Base-by-base conservation (phyloP, 2,329 filamentous ascomycete genomes). In the Curvularia eragrostidis region DNA sequence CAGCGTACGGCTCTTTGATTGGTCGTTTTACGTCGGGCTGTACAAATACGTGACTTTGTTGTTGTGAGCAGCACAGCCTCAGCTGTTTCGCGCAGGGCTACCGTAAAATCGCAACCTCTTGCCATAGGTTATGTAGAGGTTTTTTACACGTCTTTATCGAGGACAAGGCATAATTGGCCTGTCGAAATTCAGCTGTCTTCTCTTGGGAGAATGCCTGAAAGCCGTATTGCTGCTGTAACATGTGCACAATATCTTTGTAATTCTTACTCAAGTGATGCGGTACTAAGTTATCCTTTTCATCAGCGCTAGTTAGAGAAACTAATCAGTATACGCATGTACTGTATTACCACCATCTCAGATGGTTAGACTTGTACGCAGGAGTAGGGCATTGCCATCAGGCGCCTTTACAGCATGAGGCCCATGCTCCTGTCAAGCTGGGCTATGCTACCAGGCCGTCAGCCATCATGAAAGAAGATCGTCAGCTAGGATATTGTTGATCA, bases 1-100 rank as follows among this genome's bases (percentile, higher is more conserved):
- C 42, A 32, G 55, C 38, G 15, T 36, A 9, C 24, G 32, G 32
- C 23, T 24, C 32, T 52, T 30, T 56, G 26, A 56, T 56, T 56
- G 54, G 48, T 24, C 19, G 13, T 21, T 19, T 38, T 41, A 28
- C 34, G n/a, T 18, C 9, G 41, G 38, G 28, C 19, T 41, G 52
- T 34, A 24, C 53, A 24, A 52, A 39, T 51, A 48, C 39, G 48
- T 51, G 4, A 24, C 3, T 18, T 28, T 18, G 24, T 36, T 24
- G 28, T 36, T 32, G 26, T 18, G 19, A 38, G 30, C 42, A 19
- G 21, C 24, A 21, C 47, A 44, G 24, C 21, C 9, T 13, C 13
- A 12, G 10, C n/a, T 23, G 7, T 18, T 48, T 15, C 7, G 19
- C 19, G 19, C 7, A 23, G 28, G 18, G 5, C 28, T 32, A n/a